phyloP scores from a whole-genome alignment of 495 filamentous ascomycete genomes.

The Aspergillus cavernicola region DNA sequence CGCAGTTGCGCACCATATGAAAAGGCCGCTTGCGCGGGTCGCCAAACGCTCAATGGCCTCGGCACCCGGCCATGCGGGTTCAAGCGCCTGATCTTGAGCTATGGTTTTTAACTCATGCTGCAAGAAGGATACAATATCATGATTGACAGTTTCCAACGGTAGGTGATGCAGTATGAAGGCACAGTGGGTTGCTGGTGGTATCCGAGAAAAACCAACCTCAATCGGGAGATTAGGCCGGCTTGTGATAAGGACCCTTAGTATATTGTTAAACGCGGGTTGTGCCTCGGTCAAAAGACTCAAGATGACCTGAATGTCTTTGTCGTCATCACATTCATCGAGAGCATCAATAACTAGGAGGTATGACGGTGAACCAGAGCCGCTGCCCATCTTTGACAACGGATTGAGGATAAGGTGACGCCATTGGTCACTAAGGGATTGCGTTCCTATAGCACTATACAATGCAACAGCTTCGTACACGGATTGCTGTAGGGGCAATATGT shows the following conservation, averaged over 20 bases:
- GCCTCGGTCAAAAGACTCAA: not conserved
- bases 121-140: not conserved
- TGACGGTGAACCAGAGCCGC: no score
- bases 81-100: not conserved
- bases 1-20: slow-evolving; percentile 42
- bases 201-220: not conserved
- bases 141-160: not conserved
- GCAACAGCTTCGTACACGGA: not conserved
- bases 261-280: not conserved
- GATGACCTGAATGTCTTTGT: not conserved
- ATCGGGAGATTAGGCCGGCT: not conserved
- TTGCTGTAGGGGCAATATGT: not conserved
- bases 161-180: not conserved
- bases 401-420: not conserved
- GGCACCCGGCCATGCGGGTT: slow-evolving; percentile 33
- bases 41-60: slow-evolving; percentile 26
- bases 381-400: not conserved
- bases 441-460: not conserved
- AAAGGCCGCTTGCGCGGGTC: slow-evolving; percentile 36
- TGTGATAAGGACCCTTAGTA: slow-evolving; percentile 1
- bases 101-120: not conserved
- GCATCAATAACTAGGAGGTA: not conserved
- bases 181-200: not conserved
- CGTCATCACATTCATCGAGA: slow-evolving; percentile 2
- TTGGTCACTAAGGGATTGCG: not conserved